Conservation (phyloP, 2,329 filamentous ascomycete genomes). For the Botrytis galanthina region DNA sequence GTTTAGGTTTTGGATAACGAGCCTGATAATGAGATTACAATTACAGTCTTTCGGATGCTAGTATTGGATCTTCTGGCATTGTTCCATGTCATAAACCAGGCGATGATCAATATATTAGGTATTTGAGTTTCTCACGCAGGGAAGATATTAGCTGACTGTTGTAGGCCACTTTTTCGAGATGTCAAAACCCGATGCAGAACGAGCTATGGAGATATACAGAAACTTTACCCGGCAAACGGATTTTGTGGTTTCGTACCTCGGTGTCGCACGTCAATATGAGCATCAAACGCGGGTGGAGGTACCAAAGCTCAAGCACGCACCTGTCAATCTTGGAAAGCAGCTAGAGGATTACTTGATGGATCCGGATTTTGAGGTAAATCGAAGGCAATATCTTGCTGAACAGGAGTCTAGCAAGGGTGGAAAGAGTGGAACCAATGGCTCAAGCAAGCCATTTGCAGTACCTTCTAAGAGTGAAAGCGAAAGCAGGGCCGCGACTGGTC, state of each 20-base stretch:
- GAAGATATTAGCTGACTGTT: conserved; percentile 27
- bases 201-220: conserved; percentile 88
- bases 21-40: conserved; percentile 92
- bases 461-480: conserved; percentile 39
- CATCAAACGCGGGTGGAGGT: conserved; percentile 91
- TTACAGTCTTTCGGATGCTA: conserved; percentile 87
- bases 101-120: conserved; percentile 95
- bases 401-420: conserved; percentile 64
- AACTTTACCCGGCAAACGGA: conserved; percentile 91
- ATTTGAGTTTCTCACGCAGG: conserved; percentile 37
- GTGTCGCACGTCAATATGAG: conserved; percentile 84
- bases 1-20: conserved; percentile 78
- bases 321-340: conserved; percentile 83
- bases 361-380: conserved; percentile 89
- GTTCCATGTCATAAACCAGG: conserved; percentile 95
- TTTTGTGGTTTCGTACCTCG: conserved; percentile 84
- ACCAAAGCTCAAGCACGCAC: conserved; percentile 94
- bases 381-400: conserved; percentile 86
- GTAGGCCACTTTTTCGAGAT: conserved; percentile 97
- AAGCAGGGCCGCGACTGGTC: conserved; percentile 32
- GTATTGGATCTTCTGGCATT: conserved; percentile 86
- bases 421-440: conserved; percentile 31
- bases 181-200: conserved; percentile 89
- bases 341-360: conserved; percentile 94
- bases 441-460: conserved; percentile 46